Evolutionary conservation across 768 basidiomycete genomes (phyloP), one percentile per base, ranked within the genome.

Genomic region (Lactifluus hygrophoroides): DNA sequence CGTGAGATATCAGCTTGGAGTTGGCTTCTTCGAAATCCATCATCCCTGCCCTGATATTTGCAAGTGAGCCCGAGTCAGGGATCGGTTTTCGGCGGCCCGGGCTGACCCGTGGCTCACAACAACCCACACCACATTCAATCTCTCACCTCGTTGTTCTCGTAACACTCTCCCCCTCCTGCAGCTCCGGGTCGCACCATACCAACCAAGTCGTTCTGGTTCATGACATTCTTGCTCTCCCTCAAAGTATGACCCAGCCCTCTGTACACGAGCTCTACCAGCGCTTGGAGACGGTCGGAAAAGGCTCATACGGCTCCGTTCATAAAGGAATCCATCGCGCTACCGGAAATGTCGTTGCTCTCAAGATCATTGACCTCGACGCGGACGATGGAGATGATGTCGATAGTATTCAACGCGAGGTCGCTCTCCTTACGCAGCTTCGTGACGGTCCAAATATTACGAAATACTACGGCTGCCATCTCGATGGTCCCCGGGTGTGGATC

Each of bases 301-400:
- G 94, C 61, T 90, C 93, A 1, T 97, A 94, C 72, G 95, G 96
- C 45, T 91, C 92, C 9, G 95, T 99, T 14, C 91, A 94, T 76
- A 91, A 88, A 69, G 95, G 92, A 14, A 76, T 84, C 54, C 88
- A 98, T 65, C 80, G 89, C 50, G 79, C 85, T 0, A 86, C 91
- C 0, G 90, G 91, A 19, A 88, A 90, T 56, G 79, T 94, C 55
- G 91, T 99, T 34, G 96, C 94, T 17, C 84, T 98, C 75, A 99
- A 99, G 75, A 94, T 98, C 71, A 97, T 99, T 76, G 91, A 98
- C 73, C 86, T 98, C 64, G 96, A 98, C 73, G 94, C 88, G 25
- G 83, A 87, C 55, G 95, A 94, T 70, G 59, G 54, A 14, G 95
- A 99, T 71, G 96, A 99, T 69, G 93, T 96, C 17, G 89, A 77